phyloP scores from a whole-genome alignment of 371 early-diverging fungal genomes.

The Conidiobolus coronatus region DNA sequence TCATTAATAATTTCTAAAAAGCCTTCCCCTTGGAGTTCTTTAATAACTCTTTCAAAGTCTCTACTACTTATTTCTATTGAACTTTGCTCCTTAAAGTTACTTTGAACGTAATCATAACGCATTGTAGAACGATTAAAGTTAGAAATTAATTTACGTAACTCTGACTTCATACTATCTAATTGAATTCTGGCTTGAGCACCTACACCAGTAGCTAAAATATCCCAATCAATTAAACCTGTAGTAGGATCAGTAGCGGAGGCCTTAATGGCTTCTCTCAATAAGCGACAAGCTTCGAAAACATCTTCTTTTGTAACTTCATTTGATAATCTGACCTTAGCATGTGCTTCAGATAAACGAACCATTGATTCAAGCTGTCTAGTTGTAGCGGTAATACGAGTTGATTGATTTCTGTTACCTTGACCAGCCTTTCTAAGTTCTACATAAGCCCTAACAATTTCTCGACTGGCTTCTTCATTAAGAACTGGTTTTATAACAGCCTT shows the following conservation, averaged over 20 bases:
- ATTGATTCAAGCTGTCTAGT: conserved; percentile 98
- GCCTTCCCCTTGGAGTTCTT: too few species aligned
- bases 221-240: conserved; percentile 96
- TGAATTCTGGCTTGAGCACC: conserved; percentile 7
- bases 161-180: neutral
- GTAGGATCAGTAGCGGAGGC: conserved; percentile 93
- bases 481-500: conserved; percentile 52
- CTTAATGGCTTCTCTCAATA: conserved; percentile 85
- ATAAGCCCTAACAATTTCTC: conserved; percentile 56
- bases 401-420: conserved; percentile 21
- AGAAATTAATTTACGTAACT: neutral
- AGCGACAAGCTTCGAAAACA: conserved; percentile 60
- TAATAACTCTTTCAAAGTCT: too few species aligned
- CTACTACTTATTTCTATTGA: too few species aligned
- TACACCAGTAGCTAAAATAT: conserved; percentile 81
- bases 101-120: too few species aligned
- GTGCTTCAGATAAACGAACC: conserved; percentile 97
- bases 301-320: conserved; percentile 43
- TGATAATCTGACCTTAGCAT: conserved; percentile 82
- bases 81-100: too few species aligned
- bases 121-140: too few species aligned
- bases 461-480: conserved; percentile 38
- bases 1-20: too few species aligned
- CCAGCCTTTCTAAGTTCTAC: conserved; percentile 76
- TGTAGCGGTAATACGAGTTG: conserved; percentile 83